Evolutionary conservation across 331 rosid species (phyloP).

Genomic region (Malus hybrid): DNA sequence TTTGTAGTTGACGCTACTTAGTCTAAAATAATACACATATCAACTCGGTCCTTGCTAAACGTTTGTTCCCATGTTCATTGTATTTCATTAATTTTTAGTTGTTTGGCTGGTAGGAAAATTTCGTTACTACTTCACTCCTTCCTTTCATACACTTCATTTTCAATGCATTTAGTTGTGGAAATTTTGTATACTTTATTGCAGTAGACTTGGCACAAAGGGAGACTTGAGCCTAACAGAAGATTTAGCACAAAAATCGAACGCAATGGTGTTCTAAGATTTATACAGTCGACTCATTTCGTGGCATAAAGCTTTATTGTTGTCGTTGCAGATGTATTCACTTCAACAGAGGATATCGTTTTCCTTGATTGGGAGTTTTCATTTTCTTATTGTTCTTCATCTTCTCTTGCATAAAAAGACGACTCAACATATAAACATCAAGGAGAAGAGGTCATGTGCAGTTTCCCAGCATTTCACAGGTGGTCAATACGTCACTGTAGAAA

Average conservation of each 20-base stretch:
- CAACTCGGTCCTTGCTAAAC: background rate
- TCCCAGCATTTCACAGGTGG: constrained; percentile 3
- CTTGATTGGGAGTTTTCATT: background rate
- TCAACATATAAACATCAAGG: background rate
- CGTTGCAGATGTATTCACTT: too few species aligned
- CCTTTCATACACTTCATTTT: background rate
- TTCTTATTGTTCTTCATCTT: background rate
- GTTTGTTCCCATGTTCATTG: background rate
- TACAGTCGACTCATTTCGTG: too few species aligned
- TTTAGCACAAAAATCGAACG: too few species aligned
- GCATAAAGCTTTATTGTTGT: too few species aligned
- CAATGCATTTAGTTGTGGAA: background rate
- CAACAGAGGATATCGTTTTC: too few species aligned
- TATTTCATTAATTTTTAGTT: background rate
- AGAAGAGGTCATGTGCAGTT: constrained; percentile 6
- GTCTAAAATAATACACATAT: background rate
- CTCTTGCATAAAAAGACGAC: background rate
- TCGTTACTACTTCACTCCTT: background rate
- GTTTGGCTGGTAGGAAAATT: background rate
- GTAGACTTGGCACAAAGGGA: too few species aligned
- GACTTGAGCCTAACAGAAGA: too few species aligned
- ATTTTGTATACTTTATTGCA: too few species aligned
- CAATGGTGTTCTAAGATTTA: too few species aligned
- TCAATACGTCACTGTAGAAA: background rate
- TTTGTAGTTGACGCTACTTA: background rate